Evolutionary conservation across 179 eudicot species (phyloP).

Genomic region (Sideroxylon spinosum): DNA sequence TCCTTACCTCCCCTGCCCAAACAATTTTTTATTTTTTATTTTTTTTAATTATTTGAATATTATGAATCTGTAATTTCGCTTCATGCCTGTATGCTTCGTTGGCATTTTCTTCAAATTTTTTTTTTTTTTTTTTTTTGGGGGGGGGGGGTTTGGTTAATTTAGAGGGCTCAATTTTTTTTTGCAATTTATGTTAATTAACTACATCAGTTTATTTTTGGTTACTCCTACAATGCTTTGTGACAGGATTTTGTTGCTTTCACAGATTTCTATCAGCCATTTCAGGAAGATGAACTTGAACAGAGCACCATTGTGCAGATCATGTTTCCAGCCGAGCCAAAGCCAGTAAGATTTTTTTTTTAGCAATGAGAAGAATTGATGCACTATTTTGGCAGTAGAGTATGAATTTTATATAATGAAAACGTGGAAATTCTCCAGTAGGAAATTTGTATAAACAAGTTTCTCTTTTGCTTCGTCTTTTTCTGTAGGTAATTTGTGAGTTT

Average conservation of each 20-base stretch:
- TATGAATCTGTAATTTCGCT: slow-evolving; percentile 4
- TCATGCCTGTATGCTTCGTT: not conserved
- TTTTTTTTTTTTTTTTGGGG: not conserved
- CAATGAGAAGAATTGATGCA: not conserved
- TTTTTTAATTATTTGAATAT: not conserved
- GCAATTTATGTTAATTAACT: not conserved
- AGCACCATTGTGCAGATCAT: slow-evolving; percentile 66
- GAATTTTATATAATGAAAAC: not conserved
- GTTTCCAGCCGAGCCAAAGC: slow-evolving; percentile 67
- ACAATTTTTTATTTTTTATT: too few relatives aligned
- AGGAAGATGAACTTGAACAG: slow-evolving; percentile 86
- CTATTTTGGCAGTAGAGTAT: not conserved
- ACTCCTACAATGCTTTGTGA: not conserved
- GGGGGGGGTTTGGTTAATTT: too few relatives aligned
- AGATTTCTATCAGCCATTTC: slow-evolving; percentile 85
- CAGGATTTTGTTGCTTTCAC: slow-evolving; percentile 19
- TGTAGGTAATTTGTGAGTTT: slow-evolving; percentile 77
- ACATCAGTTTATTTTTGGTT: not conserved
- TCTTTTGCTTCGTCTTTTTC: slow-evolving; percentile 2
- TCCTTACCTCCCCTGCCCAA: too few relatives aligned
- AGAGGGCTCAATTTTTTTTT: not conserved
- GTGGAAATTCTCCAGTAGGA: not conserved
- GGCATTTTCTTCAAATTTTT: not conserved
- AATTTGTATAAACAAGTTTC: not conserved
- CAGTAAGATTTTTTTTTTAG: slow-evolving; percentile 43